phyloP scores from a whole-genome alignment of 176 grass and related monocot species.

The Hyparrhenia diplandra region DNA sequence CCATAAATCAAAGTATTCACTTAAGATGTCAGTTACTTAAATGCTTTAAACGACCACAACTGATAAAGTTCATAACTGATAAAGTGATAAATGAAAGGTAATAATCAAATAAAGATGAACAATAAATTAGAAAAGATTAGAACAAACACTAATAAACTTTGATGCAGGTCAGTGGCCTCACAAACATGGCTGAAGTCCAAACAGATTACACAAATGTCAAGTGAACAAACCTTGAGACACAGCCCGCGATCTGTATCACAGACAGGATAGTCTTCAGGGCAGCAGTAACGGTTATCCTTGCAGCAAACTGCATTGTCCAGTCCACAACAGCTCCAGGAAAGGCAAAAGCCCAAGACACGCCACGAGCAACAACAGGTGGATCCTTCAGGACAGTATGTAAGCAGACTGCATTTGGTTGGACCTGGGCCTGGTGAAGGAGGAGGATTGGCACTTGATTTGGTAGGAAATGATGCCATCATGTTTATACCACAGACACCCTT shows the following conservation, averaged over 20 bases:
- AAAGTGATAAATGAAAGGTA: background rate
- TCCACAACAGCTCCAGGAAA: slow-evolving; percentile 90
- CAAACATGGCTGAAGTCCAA: background rate
- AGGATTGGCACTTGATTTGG: slow-evolving; percentile 74
- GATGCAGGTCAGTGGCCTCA: background rate
- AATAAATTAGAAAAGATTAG: background rate
- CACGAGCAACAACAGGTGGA: slow-evolving; percentile 83
- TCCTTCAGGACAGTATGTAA: slow-evolving; percentile 77
- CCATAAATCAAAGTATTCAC: background rate
- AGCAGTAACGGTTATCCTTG: slow-evolving; percentile 68
- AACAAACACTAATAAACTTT: background rate
- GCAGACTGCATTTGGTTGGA: slow-evolving; percentile 73
- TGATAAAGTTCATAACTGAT: background rate
- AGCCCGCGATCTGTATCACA: slow-evolving; percentile 47
- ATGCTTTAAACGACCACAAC: background rate
- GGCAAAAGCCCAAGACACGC: slow-evolving; percentile 66
- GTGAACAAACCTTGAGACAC: slow-evolving; percentile 52
- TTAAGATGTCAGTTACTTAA: background rate
- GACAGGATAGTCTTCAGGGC: slow-evolving; percentile 70
- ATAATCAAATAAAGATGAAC: background rate
- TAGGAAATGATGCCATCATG: slow-evolving; percentile 83
- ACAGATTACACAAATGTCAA: background rate
- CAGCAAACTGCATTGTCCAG: slow-evolving; percentile 82
- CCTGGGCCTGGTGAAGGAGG: slow-evolving; percentile 77
- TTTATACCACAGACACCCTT: slow-evolving; percentile 84